Evolutionary conservation across 495 filamentous ascomycete genomes (phyloP).

Genomic region (Aspergillus homomorphus): DNA sequence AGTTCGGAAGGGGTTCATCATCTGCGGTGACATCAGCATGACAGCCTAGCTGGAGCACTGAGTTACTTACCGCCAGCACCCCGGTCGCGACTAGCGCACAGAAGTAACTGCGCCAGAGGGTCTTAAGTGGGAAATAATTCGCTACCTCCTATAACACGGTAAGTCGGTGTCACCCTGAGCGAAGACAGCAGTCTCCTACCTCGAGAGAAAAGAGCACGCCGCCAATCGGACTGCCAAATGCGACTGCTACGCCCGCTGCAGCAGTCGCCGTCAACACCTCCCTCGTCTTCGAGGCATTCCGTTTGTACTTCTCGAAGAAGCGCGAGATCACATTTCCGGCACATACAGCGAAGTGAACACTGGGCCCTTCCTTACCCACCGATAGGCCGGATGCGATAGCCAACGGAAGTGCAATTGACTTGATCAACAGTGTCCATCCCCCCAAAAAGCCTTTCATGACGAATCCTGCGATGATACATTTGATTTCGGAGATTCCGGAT

Average conservation of each 20-base stretch:
- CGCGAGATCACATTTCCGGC: conserved; percentile 95
- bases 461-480: conserved; percentile 99
- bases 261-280: conserved; percentile 94
- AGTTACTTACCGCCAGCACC: conserved; percentile 65
- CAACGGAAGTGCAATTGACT: conserved; percentile 85
- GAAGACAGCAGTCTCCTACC: conserved; percentile 32
- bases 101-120: conserved; percentile 97
- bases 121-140: conserved; percentile 96
- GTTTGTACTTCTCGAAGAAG: conserved; percentile 88
- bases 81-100: conserved; percentile 95
- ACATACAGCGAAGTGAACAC: conserved; percentile 97
- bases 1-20: conserved; percentile 96
- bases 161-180: conserved; percentile 10
- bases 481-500: conserved; percentile 98
- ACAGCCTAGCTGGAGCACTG: not conserved
- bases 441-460: conserved; percentile 99
- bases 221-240: conserved; percentile 95
- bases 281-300: conserved; percentile 89
- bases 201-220: conserved; percentile 96
- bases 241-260: conserved; percentile 92
- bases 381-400: conserved; percentile 94
- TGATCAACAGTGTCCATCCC: conserved; percentile 88
- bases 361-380: conserved; percentile 95
- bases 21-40: conserved; percentile 33
- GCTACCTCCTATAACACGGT: conserved; percentile 72